Percentiles rank a stretch among this genome's conserved stretches.
Evolutionary conservation across 73 alveolate species (phyloP).

Genomic region (Paramecium biaurelia): DNA sequence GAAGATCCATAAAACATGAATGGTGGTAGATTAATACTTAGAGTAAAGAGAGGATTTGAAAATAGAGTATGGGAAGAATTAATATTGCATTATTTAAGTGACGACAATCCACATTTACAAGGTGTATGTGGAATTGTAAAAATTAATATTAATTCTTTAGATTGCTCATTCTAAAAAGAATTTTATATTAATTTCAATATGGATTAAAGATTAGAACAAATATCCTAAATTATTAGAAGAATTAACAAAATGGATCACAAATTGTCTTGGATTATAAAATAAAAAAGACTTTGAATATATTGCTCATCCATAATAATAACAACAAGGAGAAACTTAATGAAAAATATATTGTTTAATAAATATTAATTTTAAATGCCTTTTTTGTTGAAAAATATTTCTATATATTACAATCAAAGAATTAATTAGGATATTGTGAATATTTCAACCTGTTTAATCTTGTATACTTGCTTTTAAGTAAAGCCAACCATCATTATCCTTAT

Average conservation of each 20-base stretch:
- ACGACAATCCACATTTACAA: background rate
- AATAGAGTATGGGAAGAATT: slow-evolving; percentile 89
- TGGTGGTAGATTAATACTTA: slow-evolving; percentile 84
- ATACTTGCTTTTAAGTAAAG: background rate
- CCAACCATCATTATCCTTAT: background rate
- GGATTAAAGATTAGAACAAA: slow-evolving; percentile 10
- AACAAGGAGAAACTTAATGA: slow-evolving; percentile 22
- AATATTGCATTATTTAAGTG: slow-evolving; percentile 48
- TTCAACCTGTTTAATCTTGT: background rate
- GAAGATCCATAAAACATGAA: slow-evolving; percentile 87
- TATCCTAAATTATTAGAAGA: background rate
- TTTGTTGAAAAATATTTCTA: too few species aligned
- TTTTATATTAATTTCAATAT: slow-evolving; percentile 20
- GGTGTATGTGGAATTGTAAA: slow-evolving; percentile 22
- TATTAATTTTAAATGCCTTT: background rate
- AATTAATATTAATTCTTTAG: background rate
- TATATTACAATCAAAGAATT: too few species aligned
- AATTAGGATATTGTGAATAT: too few species aligned
- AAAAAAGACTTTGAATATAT: background rate
- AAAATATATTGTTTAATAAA: background rate
- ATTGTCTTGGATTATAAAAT: background rate
- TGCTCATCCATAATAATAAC: slow-evolving; percentile 12
- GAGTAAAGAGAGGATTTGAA: slow-evolving; percentile 77
- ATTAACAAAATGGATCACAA: background rate
- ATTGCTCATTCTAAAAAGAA: slow-evolving; percentile 23